Conservation (phyloP, 2,329 filamentous ascomycete genomes). For the Aspergillus nomiae region DNA sequence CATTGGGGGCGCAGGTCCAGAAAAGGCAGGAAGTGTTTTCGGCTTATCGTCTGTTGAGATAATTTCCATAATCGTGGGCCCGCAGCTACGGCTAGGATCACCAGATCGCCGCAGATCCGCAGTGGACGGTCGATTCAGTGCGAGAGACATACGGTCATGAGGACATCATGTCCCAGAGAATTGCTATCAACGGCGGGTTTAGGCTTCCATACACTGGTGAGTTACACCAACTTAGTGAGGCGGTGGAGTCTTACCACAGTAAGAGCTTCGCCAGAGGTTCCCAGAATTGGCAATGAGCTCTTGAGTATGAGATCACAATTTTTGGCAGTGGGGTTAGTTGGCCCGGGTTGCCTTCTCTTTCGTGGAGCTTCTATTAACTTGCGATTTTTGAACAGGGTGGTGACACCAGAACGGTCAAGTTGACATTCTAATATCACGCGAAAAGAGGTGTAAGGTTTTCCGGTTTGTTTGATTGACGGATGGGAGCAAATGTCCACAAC, state of each 20-base stretch:
- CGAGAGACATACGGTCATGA: slow-evolving; percentile 26
- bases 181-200: background rate
- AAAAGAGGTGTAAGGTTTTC: slow-evolving; percentile 7
- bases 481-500: background rate
- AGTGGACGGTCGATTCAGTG: slow-evolving; percentile 19
- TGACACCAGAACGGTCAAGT: background rate
- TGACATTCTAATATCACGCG: slow-evolving; percentile 7
- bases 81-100: slow-evolving; percentile 16
- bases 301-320: background rate
- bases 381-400: background rate
- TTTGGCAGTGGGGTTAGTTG: background rate
- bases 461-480: background rate
- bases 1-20: slow-evolving; percentile 26
- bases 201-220: background rate
- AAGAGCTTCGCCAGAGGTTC: slow-evolving; percentile 1
- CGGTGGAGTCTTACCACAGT: background rate
- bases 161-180: slow-evolving; percentile 23
- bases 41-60: slow-evolving; percentile 30
- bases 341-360: background rate
- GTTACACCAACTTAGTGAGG: background rate
- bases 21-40: slow-evolving; percentile 25
- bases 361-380: too few relatives aligned
- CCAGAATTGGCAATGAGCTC: slow-evolving; percentile 19
- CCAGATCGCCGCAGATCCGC: slow-evolving; percentile 24
- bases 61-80: slow-evolving; percentile 29